Evolutionary conservation across 2,329 filamentous ascomycete species (phyloP).

Genomic region (Emmonsia crescens): DNA sequence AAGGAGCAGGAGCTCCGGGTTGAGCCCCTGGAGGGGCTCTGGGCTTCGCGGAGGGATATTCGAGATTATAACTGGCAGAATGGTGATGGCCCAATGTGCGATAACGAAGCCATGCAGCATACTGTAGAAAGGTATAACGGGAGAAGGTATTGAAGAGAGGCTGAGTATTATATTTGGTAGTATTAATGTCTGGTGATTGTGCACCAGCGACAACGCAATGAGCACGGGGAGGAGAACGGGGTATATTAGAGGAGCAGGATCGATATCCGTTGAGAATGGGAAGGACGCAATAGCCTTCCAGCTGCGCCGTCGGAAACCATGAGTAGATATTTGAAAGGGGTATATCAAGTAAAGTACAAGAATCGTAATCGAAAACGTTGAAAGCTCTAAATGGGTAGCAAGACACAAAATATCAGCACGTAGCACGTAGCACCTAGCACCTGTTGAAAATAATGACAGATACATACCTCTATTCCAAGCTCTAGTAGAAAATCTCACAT

Average conservation of each 20-base stretch:
- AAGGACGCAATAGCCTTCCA: slow-evolving; percentile 36
- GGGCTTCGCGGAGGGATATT: slow-evolving; percentile 32
- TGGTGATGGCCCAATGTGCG: slow-evolving; percentile 69
- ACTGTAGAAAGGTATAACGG: slow-evolving; percentile 56
- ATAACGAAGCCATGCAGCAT: slow-evolving; percentile 49
- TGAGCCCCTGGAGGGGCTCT: slow-evolving; percentile 28
- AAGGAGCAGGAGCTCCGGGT: slow-evolving; percentile 50
- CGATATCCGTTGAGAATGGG: slow-evolving; percentile 65
- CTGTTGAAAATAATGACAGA: background rate
- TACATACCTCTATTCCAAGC: slow-evolving; percentile 30
- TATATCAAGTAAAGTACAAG: slow-evolving; percentile 37
- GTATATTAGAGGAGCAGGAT: slow-evolving; percentile 84
- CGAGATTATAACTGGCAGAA: slow-evolving; percentile 53
- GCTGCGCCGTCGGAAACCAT: slow-evolving; percentile 18
- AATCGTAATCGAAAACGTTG: slow-evolving; percentile 22
- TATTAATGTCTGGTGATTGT: slow-evolving; percentile 49
- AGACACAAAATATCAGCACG: slow-evolving; percentile 10
- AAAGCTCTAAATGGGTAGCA: slow-evolving; percentile 21
- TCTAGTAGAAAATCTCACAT: slow-evolving; percentile 23
- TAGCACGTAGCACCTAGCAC: no score
- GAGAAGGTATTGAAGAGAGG: slow-evolving; percentile 62
- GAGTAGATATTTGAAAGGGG: slow-evolving; percentile 44
- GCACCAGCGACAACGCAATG: slow-evolving; percentile 62
- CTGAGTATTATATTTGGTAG: slow-evolving; percentile 74
- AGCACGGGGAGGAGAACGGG: slow-evolving; percentile 65